Base-by-base conservation (phyloP, 768 basidiomycete genomes). In the Podaxis mareebaensis region DNA sequence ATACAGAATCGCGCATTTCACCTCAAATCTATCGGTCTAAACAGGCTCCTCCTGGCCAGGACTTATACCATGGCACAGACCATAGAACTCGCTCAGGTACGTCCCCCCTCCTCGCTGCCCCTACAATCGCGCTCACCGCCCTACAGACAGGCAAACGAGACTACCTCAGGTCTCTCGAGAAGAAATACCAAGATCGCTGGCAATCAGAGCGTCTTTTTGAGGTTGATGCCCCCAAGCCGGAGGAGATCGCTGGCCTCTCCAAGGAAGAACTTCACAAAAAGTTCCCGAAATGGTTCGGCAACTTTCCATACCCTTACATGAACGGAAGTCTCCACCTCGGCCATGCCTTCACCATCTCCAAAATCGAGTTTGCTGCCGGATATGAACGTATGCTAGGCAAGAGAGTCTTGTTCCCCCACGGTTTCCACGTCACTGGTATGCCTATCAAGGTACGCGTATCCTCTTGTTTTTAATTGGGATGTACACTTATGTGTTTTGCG, bases 351-450 rank as follows among this genome's bases (percentile, higher is more conserved):
- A 96, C 95, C 44, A 93, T 99, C 77, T 95, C 93, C 61, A 99
- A 99, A 79, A 90, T 99, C 74, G 97, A 99, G 74, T 99, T 99
- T 69, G 87, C 89, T 0, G 91, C 96, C 39, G 97, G 97, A 30
- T 99, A 92, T 76, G 89, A 99, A 77, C 83, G 96, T 48, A 89
- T 99, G 91, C 73, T 95, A 66, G 96, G 97, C 57, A 97, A 97
- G 79, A 84, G 93, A 15, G 94, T 91, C 30, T 77, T 99, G 68
- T 99, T 98, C 78, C 97, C 97, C n/a, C 91, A 96, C 71, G 97
- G 93, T 53, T 92, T 97, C 76, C 97, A 99, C 78, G 93, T 92
- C 69, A 99, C 97, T 4, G 97, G 97, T 38, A 92, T 99, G 94
- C 97, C 97, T 42, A 99, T 99, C 83, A 99, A 98, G 86, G 96